These are phyloP conservation scores for Paraphaeosphaeria sporulosa DNA, from an alignment of 2,329 filamentous ascomycete genomes.

Conservation along the genomic window DNA sequence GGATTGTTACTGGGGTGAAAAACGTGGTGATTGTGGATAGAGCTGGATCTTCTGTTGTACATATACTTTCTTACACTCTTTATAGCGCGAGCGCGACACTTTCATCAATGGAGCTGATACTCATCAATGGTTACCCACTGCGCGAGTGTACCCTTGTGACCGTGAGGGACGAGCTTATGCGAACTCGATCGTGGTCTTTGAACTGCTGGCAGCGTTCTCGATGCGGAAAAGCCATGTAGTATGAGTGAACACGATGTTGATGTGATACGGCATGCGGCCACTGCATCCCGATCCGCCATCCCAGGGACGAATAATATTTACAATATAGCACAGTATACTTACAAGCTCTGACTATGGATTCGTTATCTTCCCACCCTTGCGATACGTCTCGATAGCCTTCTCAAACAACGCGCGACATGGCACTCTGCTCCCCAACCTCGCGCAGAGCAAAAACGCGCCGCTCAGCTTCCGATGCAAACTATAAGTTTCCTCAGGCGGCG, in stretches of 20 bases:
- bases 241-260: too few relatives aligned
- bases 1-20: not conserved
- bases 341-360: not conserved
- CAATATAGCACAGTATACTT: not conserved
- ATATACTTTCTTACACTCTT: slow-evolving; percentile 7
- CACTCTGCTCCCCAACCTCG: slow-evolving; percentile 82
- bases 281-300: too few relatives aligned
- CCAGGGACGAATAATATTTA: not conserved
- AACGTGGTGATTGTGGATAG: not conserved
- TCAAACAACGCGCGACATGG: slow-evolving; percentile 82
- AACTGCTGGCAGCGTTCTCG: too few relatives aligned
- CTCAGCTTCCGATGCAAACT: slow-evolving; percentile 93
- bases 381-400: slow-evolving; percentile 55
- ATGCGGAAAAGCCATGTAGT: too few relatives aligned
- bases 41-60: slow-evolving; percentile 2
- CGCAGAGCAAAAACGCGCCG: slow-evolving; percentile 92
- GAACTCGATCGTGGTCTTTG: too few relatives aligned
- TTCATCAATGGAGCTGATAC: not conserved
- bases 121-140: not conserved
- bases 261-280: too few relatives aligned
- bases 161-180: too few relatives aligned
- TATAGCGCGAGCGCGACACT: slow-evolving; percentile 4
- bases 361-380: slow-evolving; percentile 27
- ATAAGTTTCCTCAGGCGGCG: slow-evolving; percentile 97
- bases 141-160: too few relatives aligned